phyloP scores from a whole-genome alignment of 441 rosid genomes.

The Euphorbia celastroides region DNA sequence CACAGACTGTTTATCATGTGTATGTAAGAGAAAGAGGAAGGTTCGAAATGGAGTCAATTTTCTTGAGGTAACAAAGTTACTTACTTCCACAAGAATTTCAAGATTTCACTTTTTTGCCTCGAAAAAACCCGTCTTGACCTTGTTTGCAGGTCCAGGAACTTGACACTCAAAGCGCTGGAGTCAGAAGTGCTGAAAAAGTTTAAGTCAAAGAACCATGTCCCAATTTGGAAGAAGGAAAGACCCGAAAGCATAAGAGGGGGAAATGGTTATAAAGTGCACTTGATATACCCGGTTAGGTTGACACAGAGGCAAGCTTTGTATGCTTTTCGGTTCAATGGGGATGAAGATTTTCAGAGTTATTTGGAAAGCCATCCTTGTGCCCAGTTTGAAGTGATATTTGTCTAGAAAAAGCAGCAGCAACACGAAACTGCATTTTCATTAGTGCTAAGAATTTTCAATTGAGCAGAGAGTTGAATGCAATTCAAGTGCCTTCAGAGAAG shows the following conservation, averaged over 20 bases:
- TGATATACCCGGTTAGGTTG: conserved; percentile 71
- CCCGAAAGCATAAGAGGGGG: conserved; percentile 71
- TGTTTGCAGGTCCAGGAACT: conserved; percentile 38
- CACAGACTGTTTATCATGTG: conserved; percentile 57
- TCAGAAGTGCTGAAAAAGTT: conserved; percentile 57
- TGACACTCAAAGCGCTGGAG: conserved; percentile 56
- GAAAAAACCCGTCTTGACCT: background rate
- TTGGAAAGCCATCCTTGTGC: conserved; percentile 61
- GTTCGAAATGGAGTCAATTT: conserved; percentile 69
- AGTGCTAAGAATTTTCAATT: too few species aligned
- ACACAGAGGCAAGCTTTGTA: conserved; percentile 84
- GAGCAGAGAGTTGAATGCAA: too few species aligned
- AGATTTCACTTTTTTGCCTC: background rate
- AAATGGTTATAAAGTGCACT: conserved; percentile 48
- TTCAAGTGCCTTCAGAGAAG: too few species aligned
- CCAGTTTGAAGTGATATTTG: conserved; percentile 73
- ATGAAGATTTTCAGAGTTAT: conserved; percentile 47
- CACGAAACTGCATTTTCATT: too few species aligned
- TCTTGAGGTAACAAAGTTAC: conserved; percentile 56
- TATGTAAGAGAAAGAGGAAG: conserved; percentile 80
- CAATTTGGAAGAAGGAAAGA: conserved; percentile 80
- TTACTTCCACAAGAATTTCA: background rate
- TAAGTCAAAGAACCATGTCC: conserved; percentile 47
- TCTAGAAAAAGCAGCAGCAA: conserved; percentile 21
- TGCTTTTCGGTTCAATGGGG: conserved; percentile 52